Conservation (phyloP, 2,329 filamentous ascomycete species). For the Chlorencoelia australis region DNA sequence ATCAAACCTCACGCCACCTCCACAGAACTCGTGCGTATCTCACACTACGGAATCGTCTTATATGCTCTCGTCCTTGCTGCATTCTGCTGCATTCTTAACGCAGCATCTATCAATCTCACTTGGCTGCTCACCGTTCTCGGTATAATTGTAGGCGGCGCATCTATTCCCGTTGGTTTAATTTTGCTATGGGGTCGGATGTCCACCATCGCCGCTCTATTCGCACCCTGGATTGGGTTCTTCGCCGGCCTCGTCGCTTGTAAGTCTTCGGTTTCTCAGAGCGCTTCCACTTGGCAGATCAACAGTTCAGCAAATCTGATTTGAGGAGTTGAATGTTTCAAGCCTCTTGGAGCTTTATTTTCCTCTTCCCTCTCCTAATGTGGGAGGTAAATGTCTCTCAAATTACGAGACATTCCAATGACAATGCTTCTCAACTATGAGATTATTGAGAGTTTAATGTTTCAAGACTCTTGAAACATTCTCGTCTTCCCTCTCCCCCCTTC, state of each 20-base stretch:
- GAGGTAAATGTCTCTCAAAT: no score
- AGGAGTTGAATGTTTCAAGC: no score
- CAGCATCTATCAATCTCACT: conserved; percentile 29
- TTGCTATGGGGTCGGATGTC: conserved; percentile 32
- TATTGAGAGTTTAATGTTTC: no score
- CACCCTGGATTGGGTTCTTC: conserved; percentile 31
- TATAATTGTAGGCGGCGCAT: conserved; percentile 31
- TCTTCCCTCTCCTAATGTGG: no score
- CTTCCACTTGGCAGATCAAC: no score
- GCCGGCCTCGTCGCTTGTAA: no score
- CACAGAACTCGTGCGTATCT: conserved; percentile 25
- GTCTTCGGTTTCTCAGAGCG: conserved; percentile 26
- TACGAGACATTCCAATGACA: no score
- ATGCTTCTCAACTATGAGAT: no score
- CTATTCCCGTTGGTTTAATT: conserved; percentile 29
- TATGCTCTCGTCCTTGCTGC: conserved; percentile 27
- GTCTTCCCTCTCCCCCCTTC: no score
- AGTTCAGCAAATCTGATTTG: no score
- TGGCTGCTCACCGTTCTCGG: conserved; percentile 33
- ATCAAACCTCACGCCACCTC: conserved; percentile 27
- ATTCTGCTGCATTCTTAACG: conserved; percentile 30
- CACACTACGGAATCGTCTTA: conserved; percentile 27
- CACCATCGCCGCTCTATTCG: conserved; percentile 27
- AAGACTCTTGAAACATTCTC: no score
- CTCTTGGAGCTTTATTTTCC: no score